Evolutionary conservation across 2,329 filamentous ascomycete species (phyloP).

Genomic region (Didymella keratinophila): DNA sequence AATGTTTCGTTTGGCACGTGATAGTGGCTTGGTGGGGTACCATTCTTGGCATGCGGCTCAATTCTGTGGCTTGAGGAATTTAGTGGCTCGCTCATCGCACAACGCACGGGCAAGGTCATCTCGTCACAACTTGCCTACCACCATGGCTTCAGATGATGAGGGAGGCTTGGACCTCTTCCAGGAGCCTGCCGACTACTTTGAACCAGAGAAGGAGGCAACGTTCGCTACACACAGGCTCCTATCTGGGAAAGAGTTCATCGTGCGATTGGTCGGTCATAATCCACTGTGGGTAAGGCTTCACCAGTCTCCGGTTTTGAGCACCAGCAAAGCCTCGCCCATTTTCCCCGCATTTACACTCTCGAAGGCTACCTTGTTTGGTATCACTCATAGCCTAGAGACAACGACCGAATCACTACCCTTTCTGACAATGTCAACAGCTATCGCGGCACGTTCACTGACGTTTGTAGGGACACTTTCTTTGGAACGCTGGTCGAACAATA

Average conservation of each 20-base stretch:
- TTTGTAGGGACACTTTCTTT: slow-evolving; percentile 76
- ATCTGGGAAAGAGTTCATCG: slow-evolving; percentile 69
- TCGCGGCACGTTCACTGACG: slow-evolving; percentile 27
- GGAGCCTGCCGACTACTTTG: slow-evolving; percentile 82
- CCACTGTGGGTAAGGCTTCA: slow-evolving; percentile 74
- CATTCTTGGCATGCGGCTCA: slow-evolving; percentile 21
- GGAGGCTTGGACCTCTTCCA: slow-evolving; percentile 69
- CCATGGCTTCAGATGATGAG: slow-evolving; percentile 43
- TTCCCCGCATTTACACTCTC: slow-evolving; percentile 6
- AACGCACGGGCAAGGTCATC: no score
- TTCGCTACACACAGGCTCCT: slow-evolving; percentile 74
- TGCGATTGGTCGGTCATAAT: slow-evolving; percentile 85
- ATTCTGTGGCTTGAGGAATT: slow-evolving; percentile 1
- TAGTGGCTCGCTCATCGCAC: slow-evolving; percentile 19
- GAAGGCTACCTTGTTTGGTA: slow-evolving; percentile 2
- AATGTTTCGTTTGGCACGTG: slow-evolving; percentile 6
- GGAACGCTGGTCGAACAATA: slow-evolving; percentile 86
- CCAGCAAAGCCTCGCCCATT: not conserved
- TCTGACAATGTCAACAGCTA: slow-evolving; percentile 2
- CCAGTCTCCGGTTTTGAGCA: slow-evolving; percentile 4
- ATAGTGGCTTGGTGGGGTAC: slow-evolving; percentile 4
- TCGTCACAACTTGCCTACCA: not conserved
- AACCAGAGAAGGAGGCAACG: slow-evolving; percentile 77
- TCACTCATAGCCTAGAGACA: not conserved
- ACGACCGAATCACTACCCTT: not conserved